phyloP scores from a whole-genome alignment of 768 basidiomycete species.

The Tephrocybe rancida region DNA sequence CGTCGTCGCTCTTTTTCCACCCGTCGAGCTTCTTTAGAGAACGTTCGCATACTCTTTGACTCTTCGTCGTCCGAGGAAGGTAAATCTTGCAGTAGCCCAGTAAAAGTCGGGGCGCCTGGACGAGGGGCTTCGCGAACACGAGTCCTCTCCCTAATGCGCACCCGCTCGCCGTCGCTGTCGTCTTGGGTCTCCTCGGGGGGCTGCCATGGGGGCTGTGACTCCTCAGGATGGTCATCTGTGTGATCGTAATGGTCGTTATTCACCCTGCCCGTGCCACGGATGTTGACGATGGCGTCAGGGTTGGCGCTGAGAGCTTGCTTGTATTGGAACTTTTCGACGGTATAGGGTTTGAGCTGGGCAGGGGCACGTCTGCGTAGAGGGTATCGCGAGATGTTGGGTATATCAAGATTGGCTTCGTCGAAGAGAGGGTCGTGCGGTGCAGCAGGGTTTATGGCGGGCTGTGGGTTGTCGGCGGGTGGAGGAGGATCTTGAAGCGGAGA shows the following conservation, averaged over 20 bases:
- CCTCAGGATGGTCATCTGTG: conserved; percentile 30
- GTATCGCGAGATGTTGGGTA: conserved; percentile 40
- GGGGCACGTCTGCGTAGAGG: conserved; percentile 55
- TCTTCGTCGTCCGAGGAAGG: conserved; percentile 47
- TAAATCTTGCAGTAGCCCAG: conserved; percentile 37
- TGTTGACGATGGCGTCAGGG: conserved; percentile 71
- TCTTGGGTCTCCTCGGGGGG: conserved; percentile 23
- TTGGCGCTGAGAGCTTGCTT: conserved; percentile 48
- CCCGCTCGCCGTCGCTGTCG: conserved; percentile 14
- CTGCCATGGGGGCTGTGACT: conserved; percentile 26
- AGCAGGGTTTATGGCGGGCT: conserved; percentile 1
- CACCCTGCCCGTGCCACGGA: conserved; percentile 34
- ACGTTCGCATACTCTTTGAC: conserved; percentile 26
- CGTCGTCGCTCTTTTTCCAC: conserved; percentile 5
- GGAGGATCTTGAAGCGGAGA: not conserved
- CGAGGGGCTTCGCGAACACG: not conserved
- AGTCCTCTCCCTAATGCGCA: not conserved
- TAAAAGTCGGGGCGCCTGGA: conserved; percentile 15
- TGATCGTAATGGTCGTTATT: conserved; percentile 25
- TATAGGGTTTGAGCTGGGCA: conserved; percentile 65
- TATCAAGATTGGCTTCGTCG: not conserved
- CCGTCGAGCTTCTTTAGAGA: conserved; percentile 35
- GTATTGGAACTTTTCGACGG: conserved; percentile 55
- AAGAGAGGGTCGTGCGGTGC: not conserved
- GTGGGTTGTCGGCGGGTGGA: not conserved